These are phyloP conservation scores for Globisporangium lucens DNA, from an alignment of 352 stramenopile species.

Conservation along the genomic window DNA sequence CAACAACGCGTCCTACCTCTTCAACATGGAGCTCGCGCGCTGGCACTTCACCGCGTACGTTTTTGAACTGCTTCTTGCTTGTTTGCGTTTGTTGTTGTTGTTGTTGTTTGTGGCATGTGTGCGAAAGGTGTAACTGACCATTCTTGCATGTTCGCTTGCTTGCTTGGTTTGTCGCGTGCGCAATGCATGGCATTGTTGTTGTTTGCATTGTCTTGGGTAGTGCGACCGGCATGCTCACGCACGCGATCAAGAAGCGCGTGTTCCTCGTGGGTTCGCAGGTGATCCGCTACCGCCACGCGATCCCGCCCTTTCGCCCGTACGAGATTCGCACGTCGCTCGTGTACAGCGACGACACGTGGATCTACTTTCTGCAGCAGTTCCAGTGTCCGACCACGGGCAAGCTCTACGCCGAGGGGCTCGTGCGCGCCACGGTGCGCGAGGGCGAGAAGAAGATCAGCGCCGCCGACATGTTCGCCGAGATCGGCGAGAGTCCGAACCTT, in stretches of 20 bases:
- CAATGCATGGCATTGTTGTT: neutral
- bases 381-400: conserved; percentile 46
- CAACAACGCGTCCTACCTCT: conserved; percentile 84
- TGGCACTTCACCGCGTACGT: conserved; percentile 77
- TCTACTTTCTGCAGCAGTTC: conserved; percentile 64
- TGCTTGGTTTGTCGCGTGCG: neutral
- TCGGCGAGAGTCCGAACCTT: conserved; percentile 20
- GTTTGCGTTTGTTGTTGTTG: neutral
- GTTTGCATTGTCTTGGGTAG: conserved; percentile 17
- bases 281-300: conserved; percentile 58
- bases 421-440: conserved; percentile 33
- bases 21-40: conserved; percentile 82
- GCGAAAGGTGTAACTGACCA: neutral
- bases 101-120: neutral
- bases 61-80: neutral
- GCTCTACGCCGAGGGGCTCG: conserved; percentile 51
- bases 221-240: conserved; percentile 45
- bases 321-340: conserved; percentile 56
- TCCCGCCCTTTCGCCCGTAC: conserved; percentile 53
- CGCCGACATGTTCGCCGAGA: conserved; percentile 27
- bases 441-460: conserved; percentile 18
- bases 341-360: conserved; percentile 56
- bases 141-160: neutral
- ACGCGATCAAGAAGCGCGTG: conserved; percentile 64
- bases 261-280: conserved; percentile 60